phyloP scores from a whole-genome alignment of 495 filamentous ascomycete species.

The Jackrogersella minutella region DNA sequence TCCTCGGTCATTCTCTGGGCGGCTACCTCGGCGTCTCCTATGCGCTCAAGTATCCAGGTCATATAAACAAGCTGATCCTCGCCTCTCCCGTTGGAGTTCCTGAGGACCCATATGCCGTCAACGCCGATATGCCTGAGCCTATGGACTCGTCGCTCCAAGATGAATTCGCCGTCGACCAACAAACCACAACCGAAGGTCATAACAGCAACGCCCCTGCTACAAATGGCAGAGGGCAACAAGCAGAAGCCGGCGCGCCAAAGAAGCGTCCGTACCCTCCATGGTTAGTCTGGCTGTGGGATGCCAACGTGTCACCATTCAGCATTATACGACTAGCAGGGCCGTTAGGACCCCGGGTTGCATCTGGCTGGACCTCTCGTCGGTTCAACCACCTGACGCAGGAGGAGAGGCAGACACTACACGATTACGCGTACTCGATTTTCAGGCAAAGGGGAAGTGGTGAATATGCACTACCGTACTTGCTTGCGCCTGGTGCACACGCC shows the following conservation, averaged over 20 bases:
- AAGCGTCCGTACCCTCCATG: conserved; percentile 77
- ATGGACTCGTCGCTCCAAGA: conserved; percentile 70
- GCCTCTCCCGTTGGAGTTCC: conserved; percentile 94
- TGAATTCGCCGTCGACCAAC: conserved; percentile 80
- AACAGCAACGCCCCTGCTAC: conserved; percentile 23
- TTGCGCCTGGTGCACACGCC: conserved; percentile 93
- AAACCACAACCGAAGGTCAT: conserved; percentile 58
- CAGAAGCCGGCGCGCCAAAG: conserved; percentile 39
- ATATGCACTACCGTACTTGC: conserved; percentile 90
- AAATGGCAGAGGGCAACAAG: conserved; percentile 39
- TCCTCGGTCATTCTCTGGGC: conserved; percentile 91
- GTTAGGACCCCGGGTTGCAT: conserved; percentile 87
- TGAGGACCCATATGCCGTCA: conserved; percentile 91
- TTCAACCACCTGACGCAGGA: conserved; percentile 86
- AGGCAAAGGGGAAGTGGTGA: conserved; percentile 90
- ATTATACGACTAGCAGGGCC: conserved; percentile 91
- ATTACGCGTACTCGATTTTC: conserved; percentile 96
- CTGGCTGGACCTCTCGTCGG: conserved; percentile 91
- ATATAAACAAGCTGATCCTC: conserved; percentile 92
- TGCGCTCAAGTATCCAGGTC: conserved; percentile 93
- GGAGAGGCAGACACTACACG: conserved; percentile 85
- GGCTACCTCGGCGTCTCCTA: conserved; percentile 96
- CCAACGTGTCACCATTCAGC: conserved; percentile 94
- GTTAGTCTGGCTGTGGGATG: conserved; percentile 94
- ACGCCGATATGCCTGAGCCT: conserved; percentile 80